phyloP scores from a whole-genome alignment of 257 asterid species.

The Verbena officinalis region DNA sequence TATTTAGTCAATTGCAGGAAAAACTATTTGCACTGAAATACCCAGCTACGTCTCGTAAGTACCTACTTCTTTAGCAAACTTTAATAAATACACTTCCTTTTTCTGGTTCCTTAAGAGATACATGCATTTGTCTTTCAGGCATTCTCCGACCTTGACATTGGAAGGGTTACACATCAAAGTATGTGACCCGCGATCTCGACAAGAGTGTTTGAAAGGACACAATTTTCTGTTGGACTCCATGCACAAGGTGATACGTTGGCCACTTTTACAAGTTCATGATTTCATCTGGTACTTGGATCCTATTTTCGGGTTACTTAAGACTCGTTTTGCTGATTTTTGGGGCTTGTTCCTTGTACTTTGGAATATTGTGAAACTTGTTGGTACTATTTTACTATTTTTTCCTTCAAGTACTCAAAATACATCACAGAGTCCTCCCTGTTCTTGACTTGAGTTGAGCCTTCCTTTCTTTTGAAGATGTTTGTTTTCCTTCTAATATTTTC shows the following conservation, averaged over 20 bases:
- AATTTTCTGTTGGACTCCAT: slow-evolving; percentile 67
- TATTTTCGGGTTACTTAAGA: slow-evolving; percentile 7
- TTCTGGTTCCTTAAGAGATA: slow-evolving; percentile 24
- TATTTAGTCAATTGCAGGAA: slow-evolving; percentile 71
- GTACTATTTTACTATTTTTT: background rate
- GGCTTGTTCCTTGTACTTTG: background rate
- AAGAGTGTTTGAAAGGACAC: slow-evolving; percentile 71
- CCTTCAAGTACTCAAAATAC: background rate
- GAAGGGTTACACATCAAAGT: slow-evolving; percentile 68
- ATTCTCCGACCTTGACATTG: slow-evolving; percentile 64
- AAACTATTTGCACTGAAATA: slow-evolving; percentile 68
- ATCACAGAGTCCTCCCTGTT: too few species aligned
- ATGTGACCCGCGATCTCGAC: slow-evolving; percentile 75
- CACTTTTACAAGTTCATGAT: slow-evolving; percentile 20
- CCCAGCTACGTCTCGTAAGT: slow-evolving; percentile 76
- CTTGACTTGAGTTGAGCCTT: too few species aligned
- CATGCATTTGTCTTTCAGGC: slow-evolving; percentile 45
- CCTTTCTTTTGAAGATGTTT: too few species aligned
- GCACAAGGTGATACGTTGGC: slow-evolving; percentile 50
- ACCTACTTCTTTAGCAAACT: slow-evolving; percentile 25
- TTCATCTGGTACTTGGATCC: slow-evolving; percentile 19
- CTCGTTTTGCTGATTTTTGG: slow-evolving; percentile 4
- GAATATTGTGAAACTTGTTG: background rate
- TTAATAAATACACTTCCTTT: slow-evolving; percentile 14
- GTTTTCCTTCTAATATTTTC: too few species aligned